Conservation (phyloP, 345 rosid genomes). For the Kernera saxatilis region DNA sequence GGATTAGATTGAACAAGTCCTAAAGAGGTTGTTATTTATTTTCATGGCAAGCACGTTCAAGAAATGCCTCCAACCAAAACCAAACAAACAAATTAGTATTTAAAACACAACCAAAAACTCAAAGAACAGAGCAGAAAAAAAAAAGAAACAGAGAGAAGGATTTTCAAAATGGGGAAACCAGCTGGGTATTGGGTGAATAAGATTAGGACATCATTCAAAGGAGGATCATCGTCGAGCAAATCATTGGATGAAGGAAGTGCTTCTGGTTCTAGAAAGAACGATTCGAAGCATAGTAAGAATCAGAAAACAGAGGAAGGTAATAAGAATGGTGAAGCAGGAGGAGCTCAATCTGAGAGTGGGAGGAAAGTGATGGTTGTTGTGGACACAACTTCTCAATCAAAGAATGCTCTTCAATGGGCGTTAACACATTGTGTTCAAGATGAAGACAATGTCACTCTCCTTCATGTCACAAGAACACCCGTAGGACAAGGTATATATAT, state of each 20-base stretch:
- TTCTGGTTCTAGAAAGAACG: slow-evolving; percentile 28
- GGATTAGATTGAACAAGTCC: slow-evolving; percentile 17
- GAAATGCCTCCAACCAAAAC: slow-evolving; percentile 29
- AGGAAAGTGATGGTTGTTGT: slow-evolving; percentile 88
- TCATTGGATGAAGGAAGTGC: slow-evolving; percentile 35
- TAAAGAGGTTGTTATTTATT: background rate
- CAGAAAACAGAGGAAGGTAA: slow-evolving; percentile 24
- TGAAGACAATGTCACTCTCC: slow-evolving; percentile 68
- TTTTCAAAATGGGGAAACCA: slow-evolving; percentile 30
- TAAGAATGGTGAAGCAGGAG: slow-evolving; percentile 23
- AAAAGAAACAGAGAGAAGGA: background rate
- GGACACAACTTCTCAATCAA: slow-evolving; percentile 77
- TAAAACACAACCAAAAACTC: slow-evolving; percentile 17
- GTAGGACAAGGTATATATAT: slow-evolving; percentile 35
- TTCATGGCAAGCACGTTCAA: slow-evolving; percentile 36
- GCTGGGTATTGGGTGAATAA: slow-evolving; percentile 36
- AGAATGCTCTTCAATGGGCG: slow-evolving; percentile 94
- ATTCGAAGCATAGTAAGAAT: slow-evolving; percentile 26
- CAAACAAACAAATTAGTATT: slow-evolving; percentile 23
- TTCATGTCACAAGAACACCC: slow-evolving; percentile 51
- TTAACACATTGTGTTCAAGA: slow-evolving; percentile 80
- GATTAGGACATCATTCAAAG: slow-evolving; percentile 35
- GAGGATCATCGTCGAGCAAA: slow-evolving; percentile 37
- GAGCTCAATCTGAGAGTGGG: slow-evolving; percentile 31
- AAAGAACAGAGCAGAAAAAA: background rate